These are phyloP conservation scores for Capsicum chinense DNA, from an alignment of 257 asterid genomes.

Conservation along the genomic window DNA sequence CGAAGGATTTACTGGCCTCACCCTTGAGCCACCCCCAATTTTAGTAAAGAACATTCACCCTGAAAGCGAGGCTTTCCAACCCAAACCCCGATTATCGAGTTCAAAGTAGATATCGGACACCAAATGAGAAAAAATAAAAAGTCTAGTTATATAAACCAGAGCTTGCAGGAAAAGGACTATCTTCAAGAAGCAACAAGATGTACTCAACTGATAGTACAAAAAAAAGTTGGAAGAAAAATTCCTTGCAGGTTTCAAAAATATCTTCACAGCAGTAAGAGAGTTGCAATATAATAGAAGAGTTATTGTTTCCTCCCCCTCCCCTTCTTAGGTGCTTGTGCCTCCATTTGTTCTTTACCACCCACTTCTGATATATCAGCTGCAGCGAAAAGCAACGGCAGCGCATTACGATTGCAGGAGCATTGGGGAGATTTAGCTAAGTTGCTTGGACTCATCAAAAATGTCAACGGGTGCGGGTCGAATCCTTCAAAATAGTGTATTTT, in stretches of 20 bases:
- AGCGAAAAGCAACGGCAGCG: not conserved
- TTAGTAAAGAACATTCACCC: too few relatives aligned
- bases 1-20: too few relatives aligned
- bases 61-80: not conserved
- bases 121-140: not conserved
- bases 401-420: not conserved
- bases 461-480: too few relatives aligned
- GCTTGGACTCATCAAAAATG: too few relatives aligned
- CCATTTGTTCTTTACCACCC: conserved; percentile 23
- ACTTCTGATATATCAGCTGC: conserved; percentile 28
- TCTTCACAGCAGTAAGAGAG: conserved; percentile 14
- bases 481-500: too few relatives aligned
- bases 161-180: not conserved
- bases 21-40: too few relatives aligned
- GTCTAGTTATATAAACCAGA: not conserved
- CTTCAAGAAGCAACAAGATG: not conserved
- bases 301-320: conserved; percentile 29
- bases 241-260: conserved; percentile 13
- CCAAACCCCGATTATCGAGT: not conserved
- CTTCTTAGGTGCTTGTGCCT: conserved; percentile 28
- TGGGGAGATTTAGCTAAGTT: not conserved
- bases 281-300: not conserved
- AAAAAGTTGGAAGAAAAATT: not conserved
- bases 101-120: not conserved
- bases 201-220: not conserved